phyloP scores from a whole-genome alignment of 2,329 filamentous ascomycete species.

The Aspergillus piperis region DNA sequence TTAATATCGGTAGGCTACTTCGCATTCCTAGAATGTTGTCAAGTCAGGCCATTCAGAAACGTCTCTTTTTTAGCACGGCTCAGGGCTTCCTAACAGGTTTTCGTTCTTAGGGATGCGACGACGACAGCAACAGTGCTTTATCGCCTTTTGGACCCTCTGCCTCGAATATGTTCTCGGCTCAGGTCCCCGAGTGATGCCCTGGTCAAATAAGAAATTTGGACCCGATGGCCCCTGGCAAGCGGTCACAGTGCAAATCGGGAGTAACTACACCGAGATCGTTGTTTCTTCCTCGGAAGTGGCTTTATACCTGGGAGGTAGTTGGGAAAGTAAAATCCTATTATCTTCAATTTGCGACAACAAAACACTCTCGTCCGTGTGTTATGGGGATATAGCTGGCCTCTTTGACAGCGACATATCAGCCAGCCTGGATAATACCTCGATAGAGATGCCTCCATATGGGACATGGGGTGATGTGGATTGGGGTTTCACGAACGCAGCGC shows the following conservation, averaged over 20 bases:
- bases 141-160: not conserved
- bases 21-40: too few species aligned
- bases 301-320: not conserved
- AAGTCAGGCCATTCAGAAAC: not conserved
- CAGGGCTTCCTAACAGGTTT: not conserved
- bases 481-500: not conserved
- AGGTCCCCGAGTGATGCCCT: not conserved
- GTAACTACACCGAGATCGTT: not conserved
- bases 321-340: not conserved
- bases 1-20: too few species aligned
- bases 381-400: not conserved
- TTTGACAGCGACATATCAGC: not conserved
- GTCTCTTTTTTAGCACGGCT: not conserved
- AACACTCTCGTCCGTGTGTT: not conserved
- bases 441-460: not conserved
- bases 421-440: not conserved
- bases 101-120: not conserved
- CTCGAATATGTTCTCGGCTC: not conserved
- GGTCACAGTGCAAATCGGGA: not conserved
- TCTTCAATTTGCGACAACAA: not conserved
- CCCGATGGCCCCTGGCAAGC: conserved; percentile 1
- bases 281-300: not conserved
- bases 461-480: not conserved
- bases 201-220: not conserved
- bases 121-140: not conserved